Base-by-base conservation (phyloP, 768 basidiomycete species). In the Asterophora lycoperdoides region DNA sequence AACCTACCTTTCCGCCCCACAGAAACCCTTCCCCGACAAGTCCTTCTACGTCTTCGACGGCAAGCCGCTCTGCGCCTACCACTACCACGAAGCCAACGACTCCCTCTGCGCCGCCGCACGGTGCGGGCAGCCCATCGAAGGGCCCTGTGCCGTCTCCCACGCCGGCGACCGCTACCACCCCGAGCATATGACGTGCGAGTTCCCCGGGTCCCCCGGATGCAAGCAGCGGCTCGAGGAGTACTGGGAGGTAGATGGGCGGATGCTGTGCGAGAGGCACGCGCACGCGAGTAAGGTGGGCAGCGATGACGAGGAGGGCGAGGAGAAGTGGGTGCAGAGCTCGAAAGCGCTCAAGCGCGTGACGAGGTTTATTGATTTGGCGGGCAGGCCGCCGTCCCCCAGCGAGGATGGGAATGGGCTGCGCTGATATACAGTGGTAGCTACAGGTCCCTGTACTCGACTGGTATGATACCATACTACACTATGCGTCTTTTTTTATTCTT, bases 81-180 rank as follows among this genome's bases (percentile, higher is more conserved):
- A 94, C 65, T 96, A 96, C 64, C 92, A 94, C 67, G 88, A 93
- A 67, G 83, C 83, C 39, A 95, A 95, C 67, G 77, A 86, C 56
- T 93, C 93, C 9, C 74, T 97, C 1, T 97, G 93, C 58, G 81
- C 89, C 8, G 81, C 89, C 2, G 63, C 78, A 10, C 72, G 71
- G 14, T 97, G 93, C 64, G 84, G 88, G 3, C 80, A 86, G 64
- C 93, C 93, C 5, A 92, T 97, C 55, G 93, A 97, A 68, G 93
- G 93, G 1, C 84, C 92, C 1, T 96, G 93, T 63, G 89, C 93
- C 9, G 81, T 94, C 15, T 90, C 89, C 14, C 84, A 93, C 55
- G 69, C 80, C 9, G 86, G 87, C 8, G 82, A 81, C 58, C 77
- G 86, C 26, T 95, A 86, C 68, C 93, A 95, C 63, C 89, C 92